phyloP scores from a whole-genome alignment of 2,329 filamentous ascomycete species.

The Stachybotrys elegans region DNA sequence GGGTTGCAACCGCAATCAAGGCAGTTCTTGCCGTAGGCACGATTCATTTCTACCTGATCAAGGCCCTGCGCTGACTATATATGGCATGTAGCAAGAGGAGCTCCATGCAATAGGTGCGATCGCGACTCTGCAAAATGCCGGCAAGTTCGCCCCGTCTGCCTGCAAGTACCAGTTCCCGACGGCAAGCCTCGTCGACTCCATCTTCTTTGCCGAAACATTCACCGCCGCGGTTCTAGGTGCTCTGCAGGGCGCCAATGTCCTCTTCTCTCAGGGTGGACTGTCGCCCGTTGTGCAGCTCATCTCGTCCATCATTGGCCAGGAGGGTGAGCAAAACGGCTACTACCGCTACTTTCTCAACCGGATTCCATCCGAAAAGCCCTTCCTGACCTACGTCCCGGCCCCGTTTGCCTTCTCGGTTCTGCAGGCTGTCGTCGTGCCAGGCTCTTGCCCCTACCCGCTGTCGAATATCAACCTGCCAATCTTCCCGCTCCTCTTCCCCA shows the following conservation, averaged over 20 bases:
- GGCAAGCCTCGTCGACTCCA: constrained; percentile 49
- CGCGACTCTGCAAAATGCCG: constrained; percentile 46
- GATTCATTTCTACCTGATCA: not conserved
- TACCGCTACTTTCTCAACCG: constrained; percentile 55
- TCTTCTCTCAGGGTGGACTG: constrained; percentile 51
- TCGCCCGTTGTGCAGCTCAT: constrained; percentile 50
- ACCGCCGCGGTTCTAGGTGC: constrained; percentile 65
- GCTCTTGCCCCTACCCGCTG: constrained; percentile 52
- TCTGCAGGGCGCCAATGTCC: constrained; percentile 56
- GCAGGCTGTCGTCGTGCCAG: constrained; percentile 54
- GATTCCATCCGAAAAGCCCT: constrained; percentile 58
- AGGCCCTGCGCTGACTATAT: not conserved
- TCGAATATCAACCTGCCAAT: constrained; percentile 48
- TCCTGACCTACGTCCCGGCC: constrained; percentile 57
- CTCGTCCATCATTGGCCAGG: constrained; percentile 63
- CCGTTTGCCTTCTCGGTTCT: constrained; percentile 62
- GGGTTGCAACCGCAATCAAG: constrained; percentile 43
- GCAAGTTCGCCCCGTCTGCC: constrained; percentile 47
- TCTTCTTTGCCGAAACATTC: constrained; percentile 58
- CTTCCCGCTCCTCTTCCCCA: constrained; percentile 43
- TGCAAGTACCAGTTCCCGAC: constrained; percentile 64
- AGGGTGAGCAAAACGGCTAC: constrained; percentile 69
- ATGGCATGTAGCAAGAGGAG: constrained; percentile 55
- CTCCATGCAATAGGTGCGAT: constrained; percentile 61
- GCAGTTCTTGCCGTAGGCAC: constrained; percentile 39